These are phyloP conservation scores for Scenedesmus sp. DNA, from an alignment of 163 green algal genomes.

Conservation along the genomic window DNA sequence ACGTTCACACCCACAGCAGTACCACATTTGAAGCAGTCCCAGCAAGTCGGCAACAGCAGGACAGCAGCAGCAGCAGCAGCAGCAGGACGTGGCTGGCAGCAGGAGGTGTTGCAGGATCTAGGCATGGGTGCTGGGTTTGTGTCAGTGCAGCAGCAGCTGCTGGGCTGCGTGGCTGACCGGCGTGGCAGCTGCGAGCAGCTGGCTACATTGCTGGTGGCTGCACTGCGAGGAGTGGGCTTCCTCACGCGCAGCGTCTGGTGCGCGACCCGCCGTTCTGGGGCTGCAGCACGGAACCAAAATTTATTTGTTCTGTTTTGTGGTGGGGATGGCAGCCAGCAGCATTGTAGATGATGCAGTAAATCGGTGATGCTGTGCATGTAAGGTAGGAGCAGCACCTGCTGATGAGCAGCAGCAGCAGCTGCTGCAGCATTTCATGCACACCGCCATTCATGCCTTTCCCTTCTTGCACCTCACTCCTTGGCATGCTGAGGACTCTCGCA, in stretches of 20 bases:
- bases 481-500: not conserved
- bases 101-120: slow-evolving; percentile 17
- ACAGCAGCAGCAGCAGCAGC: not conserved
- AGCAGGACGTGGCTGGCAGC: not conserved
- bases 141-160: slow-evolving; percentile 36
- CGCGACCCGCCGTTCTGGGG: not conserved
- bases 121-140: not conserved
- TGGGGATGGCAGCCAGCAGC: not conserved
- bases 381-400: not conserved
- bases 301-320: not conserved
- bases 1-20: slow-evolving; percentile 56
- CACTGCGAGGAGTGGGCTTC: slow-evolving; percentile 37
- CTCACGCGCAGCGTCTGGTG: slow-evolving; percentile 46
- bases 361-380: too few species aligned
- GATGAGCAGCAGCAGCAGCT: not conserved
- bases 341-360: too few species aligned
- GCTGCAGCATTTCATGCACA: not conserved
- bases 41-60: slow-evolving; percentile 13
- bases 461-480: too few species aligned
- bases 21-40: too few species aligned
- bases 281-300: not conserved
- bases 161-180: not conserved
- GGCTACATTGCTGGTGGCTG: slow-evolving; percentile 31
- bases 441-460: too few species aligned
- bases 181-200: slow-evolving; percentile 14